Evolutionary conservation across 2,329 filamentous ascomycete genomes (phyloP).

Genomic region (Aspergillus sojae): DNA sequence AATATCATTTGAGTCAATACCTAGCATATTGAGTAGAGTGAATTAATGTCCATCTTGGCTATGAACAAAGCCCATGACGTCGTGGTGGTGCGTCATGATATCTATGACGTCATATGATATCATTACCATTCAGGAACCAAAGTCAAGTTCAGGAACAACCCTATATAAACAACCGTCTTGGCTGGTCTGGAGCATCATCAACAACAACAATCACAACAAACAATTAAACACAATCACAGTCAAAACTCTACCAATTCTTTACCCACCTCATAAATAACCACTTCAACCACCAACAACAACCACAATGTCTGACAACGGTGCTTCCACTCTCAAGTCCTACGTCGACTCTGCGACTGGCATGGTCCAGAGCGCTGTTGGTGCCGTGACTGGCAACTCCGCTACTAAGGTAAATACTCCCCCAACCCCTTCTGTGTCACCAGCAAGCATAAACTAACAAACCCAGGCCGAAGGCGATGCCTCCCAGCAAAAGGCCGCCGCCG

Average conservation of each 20-base stretch:
- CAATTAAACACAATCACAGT: background rate
- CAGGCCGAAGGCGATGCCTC: constrained; percentile 67
- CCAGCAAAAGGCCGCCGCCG: constrained; percentile 65
- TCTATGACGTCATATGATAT: constrained; percentile 5
- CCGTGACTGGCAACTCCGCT: constrained; percentile 69
- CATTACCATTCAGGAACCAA: background rate
- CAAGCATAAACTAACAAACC: constrained; percentile 46
- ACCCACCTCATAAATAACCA: background rate
- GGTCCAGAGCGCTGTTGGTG: constrained; percentile 72
- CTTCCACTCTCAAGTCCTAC: constrained; percentile 79
- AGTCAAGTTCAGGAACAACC: background rate
- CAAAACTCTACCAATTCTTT: too few relatives aligned
- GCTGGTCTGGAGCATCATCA: background rate
- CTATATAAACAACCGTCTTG: background rate
- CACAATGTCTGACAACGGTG: constrained; percentile 29
- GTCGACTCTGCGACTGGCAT: constrained; percentile 72
- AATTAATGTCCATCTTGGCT: background rate
- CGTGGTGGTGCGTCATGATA: background rate
- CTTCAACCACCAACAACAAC: background rate
- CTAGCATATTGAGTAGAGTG: background rate
- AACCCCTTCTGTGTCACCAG: background rate
- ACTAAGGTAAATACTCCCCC: constrained; percentile 57
- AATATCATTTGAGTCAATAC: too few relatives aligned
- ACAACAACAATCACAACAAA: background rate
- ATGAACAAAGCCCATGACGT: background rate